A percentile compares a stretch with the other conserved stretches of the same genome.
Conservation (phyloP, 31 red algal genomes). For the Asparagopsis taxiformis region DNA sequence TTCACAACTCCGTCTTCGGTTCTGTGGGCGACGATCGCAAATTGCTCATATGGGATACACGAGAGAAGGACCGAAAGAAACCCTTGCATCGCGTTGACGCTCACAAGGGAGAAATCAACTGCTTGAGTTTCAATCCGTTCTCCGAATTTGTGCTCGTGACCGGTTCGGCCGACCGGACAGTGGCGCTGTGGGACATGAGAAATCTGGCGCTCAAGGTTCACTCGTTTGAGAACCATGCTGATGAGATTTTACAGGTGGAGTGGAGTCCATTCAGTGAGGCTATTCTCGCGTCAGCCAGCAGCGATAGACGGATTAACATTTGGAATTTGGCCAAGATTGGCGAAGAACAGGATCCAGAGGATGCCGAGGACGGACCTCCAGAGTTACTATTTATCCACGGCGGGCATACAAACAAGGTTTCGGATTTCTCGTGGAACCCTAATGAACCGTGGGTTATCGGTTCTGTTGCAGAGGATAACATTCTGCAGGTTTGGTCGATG, state of each 20-base stretch:
- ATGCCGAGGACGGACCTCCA: slow-evolving; percentile 98
- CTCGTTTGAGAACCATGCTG: slow-evolving; percentile 83
- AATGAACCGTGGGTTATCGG: slow-evolving; percentile 96
- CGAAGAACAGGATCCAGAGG: slow-evolving; percentile 94
- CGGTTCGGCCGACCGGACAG: slow-evolving; percentile 83
- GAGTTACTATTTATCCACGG: slow-evolving; percentile 98
- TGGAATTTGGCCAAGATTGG: slow-evolving; percentile 96
- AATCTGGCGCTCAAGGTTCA: slow-evolving; percentile 86
- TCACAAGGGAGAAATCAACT: slow-evolving; percentile 95
- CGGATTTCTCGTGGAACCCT: slow-evolving; percentile 92
- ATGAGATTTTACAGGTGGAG: slow-evolving; percentile 83
- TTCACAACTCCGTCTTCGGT: slow-evolving; percentile 66
- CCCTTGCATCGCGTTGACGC: slow-evolving; percentile 70
- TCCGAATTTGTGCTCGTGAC: slow-evolving; percentile 82
- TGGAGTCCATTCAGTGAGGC: slow-evolving; percentile 96
- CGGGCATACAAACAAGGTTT: slow-evolving; percentile 91
- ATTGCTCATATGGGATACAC: slow-evolving; percentile 89
- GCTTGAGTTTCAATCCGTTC: slow-evolving; percentile 97
- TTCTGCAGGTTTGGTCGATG: slow-evolving; percentile 94
- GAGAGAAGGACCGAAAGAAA: slow-evolving; percentile 69
- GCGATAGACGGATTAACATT: slow-evolving; percentile 86
- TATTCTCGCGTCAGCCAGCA: slow-evolving; percentile 81
- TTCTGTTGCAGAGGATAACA: slow-evolving; percentile 97
- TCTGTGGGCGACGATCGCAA: slow-evolving; percentile 90
- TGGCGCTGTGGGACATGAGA: slow-evolving; percentile 95